phyloP scores from a whole-genome alignment of 2,329 filamentous ascomycete genomes.

The Penicillium sclerotigenum region DNA sequence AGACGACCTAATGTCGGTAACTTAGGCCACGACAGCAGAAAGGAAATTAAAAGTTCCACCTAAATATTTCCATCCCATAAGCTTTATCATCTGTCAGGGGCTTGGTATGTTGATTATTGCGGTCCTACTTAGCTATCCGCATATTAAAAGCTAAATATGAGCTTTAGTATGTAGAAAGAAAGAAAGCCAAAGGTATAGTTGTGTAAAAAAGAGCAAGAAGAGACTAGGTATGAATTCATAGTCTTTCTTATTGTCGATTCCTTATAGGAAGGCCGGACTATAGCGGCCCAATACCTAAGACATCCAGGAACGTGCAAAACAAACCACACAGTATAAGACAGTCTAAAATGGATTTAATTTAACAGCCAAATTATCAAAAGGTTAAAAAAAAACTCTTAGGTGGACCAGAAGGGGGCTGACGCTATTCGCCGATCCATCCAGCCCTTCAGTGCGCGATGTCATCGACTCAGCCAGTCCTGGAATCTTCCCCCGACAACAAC shows the following conservation, averaged over 20 bases:
- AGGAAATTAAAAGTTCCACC: background rate
- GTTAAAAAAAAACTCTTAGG: background rate
- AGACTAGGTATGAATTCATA: background rate
- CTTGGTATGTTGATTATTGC: background rate
- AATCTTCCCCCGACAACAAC: slow-evolving; percentile 21
- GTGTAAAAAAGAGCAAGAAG: background rate
- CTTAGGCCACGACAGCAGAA: background rate
- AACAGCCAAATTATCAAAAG: background rate
- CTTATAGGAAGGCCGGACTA: too few relatives aligned
- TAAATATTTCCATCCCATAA: background rate
- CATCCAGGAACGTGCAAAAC: background rate
- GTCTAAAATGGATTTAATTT: background rate
- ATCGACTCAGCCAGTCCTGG: slow-evolving; percentile 33
- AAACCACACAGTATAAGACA: background rate
- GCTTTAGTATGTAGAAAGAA: too few relatives aligned
- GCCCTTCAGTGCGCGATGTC: slow-evolving; percentile 30
- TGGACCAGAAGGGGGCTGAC: slow-evolving; percentile 51
- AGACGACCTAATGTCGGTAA: background rate
- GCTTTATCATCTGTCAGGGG: background rate
- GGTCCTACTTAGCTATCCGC: background rate
- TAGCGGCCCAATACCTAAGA: background rate
- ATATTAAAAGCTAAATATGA: background rate
- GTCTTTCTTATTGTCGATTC: too few relatives aligned
- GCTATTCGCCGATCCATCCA: slow-evolving; percentile 44
- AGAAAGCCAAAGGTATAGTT: background rate